These are phyloP conservation scores for Penicillium sp. DNA, from an alignment of 2,329 filamentous ascomycete species.

Conservation along the genomic window DNA sequence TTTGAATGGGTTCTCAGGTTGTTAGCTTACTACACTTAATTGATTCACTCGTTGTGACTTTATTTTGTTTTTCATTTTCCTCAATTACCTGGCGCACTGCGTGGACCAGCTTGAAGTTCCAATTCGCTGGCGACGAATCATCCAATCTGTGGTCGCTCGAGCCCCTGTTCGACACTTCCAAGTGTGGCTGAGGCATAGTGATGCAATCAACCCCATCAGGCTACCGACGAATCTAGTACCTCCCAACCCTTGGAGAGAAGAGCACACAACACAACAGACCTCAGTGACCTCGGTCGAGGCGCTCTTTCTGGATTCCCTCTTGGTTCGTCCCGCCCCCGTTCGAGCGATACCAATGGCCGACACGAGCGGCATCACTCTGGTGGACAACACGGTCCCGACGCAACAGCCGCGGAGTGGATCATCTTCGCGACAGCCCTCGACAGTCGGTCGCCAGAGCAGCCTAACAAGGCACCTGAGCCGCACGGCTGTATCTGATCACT, in stretches of 20 bases:
- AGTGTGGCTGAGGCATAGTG: constrained; percentile 2
- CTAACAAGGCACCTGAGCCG: constrained; percentile 29
- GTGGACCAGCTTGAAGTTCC: too few species aligned
- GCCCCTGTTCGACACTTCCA: not conserved
- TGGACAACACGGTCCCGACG: constrained; percentile 36
- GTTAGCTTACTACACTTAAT: too few species aligned
- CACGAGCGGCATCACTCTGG: constrained; percentile 27
- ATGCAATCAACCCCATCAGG: constrained; percentile 6
- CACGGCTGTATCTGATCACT: constrained; percentile 34
- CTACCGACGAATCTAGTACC: constrained; percentile 1
- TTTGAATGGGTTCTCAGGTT: not conserved
- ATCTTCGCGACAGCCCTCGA: constrained; percentile 16
- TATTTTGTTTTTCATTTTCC: too few species aligned
- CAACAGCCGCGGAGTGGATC: constrained; percentile 21
- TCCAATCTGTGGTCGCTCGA: not conserved
- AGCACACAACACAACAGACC: not conserved
- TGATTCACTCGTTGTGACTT: too few species aligned
- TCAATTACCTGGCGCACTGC: too few species aligned
- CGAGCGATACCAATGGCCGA: constrained; percentile 22
- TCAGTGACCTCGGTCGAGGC: too few species aligned
- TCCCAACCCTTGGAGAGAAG: not conserved
- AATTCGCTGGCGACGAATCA: too few species aligned
- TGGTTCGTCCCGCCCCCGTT: not conserved
- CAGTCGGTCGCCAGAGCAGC: constrained; percentile 15
- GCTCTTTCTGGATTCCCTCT: not conserved